A percentile compares a stretch with the other conserved stretches of the same genome.
Conservation (phyloP, 768 basidiomycete genomes). For the Vararia minispora region DNA sequence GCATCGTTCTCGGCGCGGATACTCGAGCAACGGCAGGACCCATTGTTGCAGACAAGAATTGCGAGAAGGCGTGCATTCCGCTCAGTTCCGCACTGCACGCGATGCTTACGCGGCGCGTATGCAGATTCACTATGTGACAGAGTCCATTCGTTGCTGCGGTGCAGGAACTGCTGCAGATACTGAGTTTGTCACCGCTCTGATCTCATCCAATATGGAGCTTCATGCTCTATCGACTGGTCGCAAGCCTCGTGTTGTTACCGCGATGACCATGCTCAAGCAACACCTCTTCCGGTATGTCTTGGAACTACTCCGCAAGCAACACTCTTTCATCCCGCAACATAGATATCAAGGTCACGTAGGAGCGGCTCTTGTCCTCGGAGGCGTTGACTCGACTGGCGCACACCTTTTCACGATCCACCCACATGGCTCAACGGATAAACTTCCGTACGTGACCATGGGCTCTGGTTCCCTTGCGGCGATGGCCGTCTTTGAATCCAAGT, state of each 20-base stretch:
- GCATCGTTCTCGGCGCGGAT: slow-evolving; percentile 91
- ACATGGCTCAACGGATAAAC: slow-evolving; percentile 96
- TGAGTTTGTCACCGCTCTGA: slow-evolving; percentile 87
- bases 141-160: slow-evolving; percentile 94
- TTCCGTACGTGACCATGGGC: slow-evolving; percentile 99
- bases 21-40: slow-evolving; percentile 90
- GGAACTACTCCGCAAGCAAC: no score
- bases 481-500: slow-evolving; percentile 90
- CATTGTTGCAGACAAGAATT: slow-evolving; percentile 98
- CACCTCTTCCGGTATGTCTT: slow-evolving; percentile 78
- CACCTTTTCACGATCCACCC: slow-evolving; percentile 95
- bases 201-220: slow-evolving; percentile 92
- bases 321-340: slow-evolving; percentile 1
- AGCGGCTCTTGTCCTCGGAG: slow-evolving; percentile 92
- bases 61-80: slow-evolving; percentile 79
- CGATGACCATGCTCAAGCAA: slow-evolving; percentile 99
- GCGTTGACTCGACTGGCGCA: slow-evolving; percentile 88
- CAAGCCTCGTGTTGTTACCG: slow-evolving; percentile 89
- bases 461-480: slow-evolving; percentile 94
- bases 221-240: slow-evolving; percentile 85
- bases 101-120: not conserved
- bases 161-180: slow-evolving; percentile 99
- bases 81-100: no score
- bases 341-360: slow-evolving; percentile 93
- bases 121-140: slow-evolving; percentile 95